Evolutionary conservation across 805 yeast species (phyloP), one percentile per base, ranked within the genome.

Genomic region (Wickerhamomyces queroliae): DNA sequence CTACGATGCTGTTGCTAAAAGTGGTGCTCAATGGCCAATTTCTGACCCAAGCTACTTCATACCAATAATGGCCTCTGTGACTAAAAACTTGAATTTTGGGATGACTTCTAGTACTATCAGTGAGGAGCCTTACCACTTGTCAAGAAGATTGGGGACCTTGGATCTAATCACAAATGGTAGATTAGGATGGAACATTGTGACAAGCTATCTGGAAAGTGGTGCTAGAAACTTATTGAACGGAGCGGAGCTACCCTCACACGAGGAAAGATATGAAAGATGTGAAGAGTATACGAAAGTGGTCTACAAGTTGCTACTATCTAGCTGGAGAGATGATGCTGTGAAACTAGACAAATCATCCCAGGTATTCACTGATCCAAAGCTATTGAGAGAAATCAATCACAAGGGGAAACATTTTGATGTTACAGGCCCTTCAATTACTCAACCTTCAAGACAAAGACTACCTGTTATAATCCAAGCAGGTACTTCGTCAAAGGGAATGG

Each of bases 101-200:
- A 46, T 66, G 26, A 66, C 70, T 9, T 60, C 60, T 27, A 55
- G 64, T 21, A 66, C 70, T 13, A 61, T 67, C 22, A 62, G 64
- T 40, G 71, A 66, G 35, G 58, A 57, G 5, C 70, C 70, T 1
- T 66, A 61, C 37, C 65, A 59, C 43, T 54, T 65, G 17, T 59
- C 68, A 16, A 52, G 69, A 47, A 48, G 70, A 36, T 43, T 65
- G 33, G 65, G 67, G 7, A 66, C 71, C 2, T 51, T 66, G 33
- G 71, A 66, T 42, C 66, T 64, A 37, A 48, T 66, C 36, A 57
- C 67, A 4, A 52, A 55, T 20, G 71, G 70, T 12, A 51, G 71
- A 44, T 42, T 66, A 36, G 71, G 70, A 25, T 66, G 71, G 70
- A 66, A 66, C 42, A 57, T 66, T 10, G 71, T 66, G n/a, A 58